A percentile compares a stretch with the other conserved stretches of the same genome.
Evolutionary conservation across 768 basidiomycete species (phyloP).

Genomic region (Pulveroboletus sp.): DNA sequence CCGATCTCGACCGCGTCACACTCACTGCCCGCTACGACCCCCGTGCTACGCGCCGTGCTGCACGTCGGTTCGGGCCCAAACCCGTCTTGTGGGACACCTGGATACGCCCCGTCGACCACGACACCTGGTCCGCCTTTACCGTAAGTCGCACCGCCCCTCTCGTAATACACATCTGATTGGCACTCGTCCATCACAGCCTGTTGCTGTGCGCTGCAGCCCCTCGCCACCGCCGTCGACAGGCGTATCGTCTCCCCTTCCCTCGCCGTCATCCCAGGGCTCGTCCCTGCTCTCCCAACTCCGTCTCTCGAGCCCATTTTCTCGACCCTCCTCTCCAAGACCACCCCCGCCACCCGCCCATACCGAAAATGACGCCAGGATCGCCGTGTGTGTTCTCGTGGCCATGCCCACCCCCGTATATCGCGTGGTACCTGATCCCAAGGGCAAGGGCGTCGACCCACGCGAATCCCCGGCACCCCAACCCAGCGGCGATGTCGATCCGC

Average conservation of each 20-base stretch:
- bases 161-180: not conserved
- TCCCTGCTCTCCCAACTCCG: slow-evolving; percentile 11
- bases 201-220: slow-evolving; percentile 12
- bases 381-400: slow-evolving; percentile 20
- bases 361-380: slow-evolving; percentile 4
- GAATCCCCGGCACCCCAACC: slow-evolving; percentile 4
- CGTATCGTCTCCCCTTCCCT: not conserved
- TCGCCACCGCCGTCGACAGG: not conserved
- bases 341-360: not conserved
- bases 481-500: slow-evolving; percentile 1
- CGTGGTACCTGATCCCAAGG: slow-evolving; percentile 8
- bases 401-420: slow-evolving; percentile 17
- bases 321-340: not conserved
- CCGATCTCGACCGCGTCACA: slow-evolving; percentile 30
- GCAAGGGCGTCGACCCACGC: slow-evolving; percentile 11
- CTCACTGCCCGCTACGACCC: slow-evolving; percentile 4
- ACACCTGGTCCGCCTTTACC: slow-evolving; percentile 14
- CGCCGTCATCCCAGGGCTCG: not conserved
- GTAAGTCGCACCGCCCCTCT: slow-evolving; percentile 1
- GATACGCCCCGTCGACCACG: not conserved
- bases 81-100: slow-evolving; percentile 20
- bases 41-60: slow-evolving; percentile 1
- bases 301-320: not conserved
- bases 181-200: slow-evolving; percentile 9
- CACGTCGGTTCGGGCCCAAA: slow-evolving; percentile 7